Evolutionary conservation across 345 rosid species (phyloP).

Genomic region (Moricandia arvensis): DNA sequence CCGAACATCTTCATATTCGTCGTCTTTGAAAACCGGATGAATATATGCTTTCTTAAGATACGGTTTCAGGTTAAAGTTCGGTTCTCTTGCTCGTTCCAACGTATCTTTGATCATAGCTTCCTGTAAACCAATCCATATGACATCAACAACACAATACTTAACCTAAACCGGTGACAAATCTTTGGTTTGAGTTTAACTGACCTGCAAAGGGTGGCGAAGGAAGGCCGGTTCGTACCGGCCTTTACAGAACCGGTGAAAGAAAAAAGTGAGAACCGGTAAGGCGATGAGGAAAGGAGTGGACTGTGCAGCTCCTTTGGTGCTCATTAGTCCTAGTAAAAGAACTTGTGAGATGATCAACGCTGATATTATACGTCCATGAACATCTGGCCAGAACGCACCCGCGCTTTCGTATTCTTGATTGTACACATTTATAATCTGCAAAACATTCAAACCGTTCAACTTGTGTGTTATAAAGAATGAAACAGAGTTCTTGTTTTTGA

Average conservation of each 20-base stretch:
- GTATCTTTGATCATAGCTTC: constrained; percentile 97
- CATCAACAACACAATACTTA: constrained; percentile 2
- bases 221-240: constrained; percentile 89
- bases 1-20: constrained; percentile 39
- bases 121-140: constrained; percentile 40
- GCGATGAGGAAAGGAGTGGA: constrained; percentile 76
- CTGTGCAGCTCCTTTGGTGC: constrained; percentile 59
- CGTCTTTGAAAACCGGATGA: constrained; percentile 72
- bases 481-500: neutral
- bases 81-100: constrained; percentile 75
- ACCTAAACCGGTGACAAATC: constrained; percentile 3
- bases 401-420: constrained; percentile 90
- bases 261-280: constrained; percentile 73
- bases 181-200: constrained; percentile 16
- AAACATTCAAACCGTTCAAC: neutral
- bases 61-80: constrained; percentile 59
- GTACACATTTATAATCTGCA: constrained; percentile 91
- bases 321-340: constrained; percentile 72
- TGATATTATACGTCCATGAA: constrained; percentile 65
- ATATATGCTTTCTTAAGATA: constrained; percentile 74
- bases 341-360: constrained; percentile 84
- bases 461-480: neutral
- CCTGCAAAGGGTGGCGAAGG: constrained; percentile 72
- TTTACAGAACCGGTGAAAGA: constrained; percentile 67
- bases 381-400: constrained; percentile 94